A percentile compares a stretch with the other conserved stretches of the same genome.
Evolutionary conservation across 2,329 filamentous ascomycete species (phyloP).

Genomic region (Bipolaris oryzae): DNA sequence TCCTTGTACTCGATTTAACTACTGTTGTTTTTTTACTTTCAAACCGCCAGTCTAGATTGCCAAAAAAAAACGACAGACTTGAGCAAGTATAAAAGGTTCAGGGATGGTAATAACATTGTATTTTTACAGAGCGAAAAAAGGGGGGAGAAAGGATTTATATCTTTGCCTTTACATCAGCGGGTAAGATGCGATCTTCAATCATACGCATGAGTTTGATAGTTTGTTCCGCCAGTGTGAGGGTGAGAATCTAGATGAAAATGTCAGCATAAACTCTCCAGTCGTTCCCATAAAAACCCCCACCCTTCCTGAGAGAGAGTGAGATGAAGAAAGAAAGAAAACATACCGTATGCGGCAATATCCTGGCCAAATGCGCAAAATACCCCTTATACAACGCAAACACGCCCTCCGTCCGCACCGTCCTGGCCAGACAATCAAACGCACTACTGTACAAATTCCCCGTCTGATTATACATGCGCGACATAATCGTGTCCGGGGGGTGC

Average conservation of each 20-base stretch:
- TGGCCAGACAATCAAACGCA: constrained; percentile 87
- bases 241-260: constrained; percentile 67
- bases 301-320: too few species aligned
- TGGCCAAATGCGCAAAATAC: constrained; percentile 89
- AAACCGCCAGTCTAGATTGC: too few species aligned
- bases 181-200: constrained; percentile 68
- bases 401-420: constrained; percentile 91
- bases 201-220: constrained; percentile 90
- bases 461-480: constrained; percentile 99
- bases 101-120: too few species aligned
- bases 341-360: constrained; percentile 91
- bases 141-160: constrained; percentile 28
- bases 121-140: too few species aligned
- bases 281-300: too few species aligned
- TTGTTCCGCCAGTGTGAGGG: constrained; percentile 91
- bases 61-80: too few species aligned
- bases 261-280: too few species aligned
- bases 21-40: too few species aligned
- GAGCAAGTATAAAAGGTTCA: too few species aligned
- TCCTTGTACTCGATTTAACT: too few species aligned
- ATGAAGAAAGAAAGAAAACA: too few species aligned
- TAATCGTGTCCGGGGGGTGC: constrained; percentile 98
- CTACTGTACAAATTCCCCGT: constrained; percentile 95
- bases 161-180: constrained; percentile 54
- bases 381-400: constrained; percentile 96